Conservation (phyloP, 345 rosid genomes). For the Ceriops zippeliana region DNA sequence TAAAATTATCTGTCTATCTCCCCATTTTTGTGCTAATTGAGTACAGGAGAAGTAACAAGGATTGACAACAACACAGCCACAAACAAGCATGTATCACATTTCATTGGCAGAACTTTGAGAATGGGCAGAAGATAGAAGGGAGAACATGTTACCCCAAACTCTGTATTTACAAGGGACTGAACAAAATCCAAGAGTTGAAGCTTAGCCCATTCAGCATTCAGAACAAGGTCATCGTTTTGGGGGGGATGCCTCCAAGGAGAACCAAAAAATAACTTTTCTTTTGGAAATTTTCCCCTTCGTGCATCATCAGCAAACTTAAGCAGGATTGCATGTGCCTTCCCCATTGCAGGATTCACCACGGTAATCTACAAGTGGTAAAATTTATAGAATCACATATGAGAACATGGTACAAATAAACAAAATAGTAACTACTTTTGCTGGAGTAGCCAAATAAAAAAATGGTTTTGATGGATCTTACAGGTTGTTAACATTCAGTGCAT, state of each 20-base stretch:
- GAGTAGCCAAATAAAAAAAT: no score
- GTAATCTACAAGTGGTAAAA: constrained; percentile 40
- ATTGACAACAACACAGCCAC: no score
- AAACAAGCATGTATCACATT: neutral
- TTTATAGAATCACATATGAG: neutral
- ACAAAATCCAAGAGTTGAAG: constrained; percentile 92
- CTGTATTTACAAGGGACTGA: constrained; percentile 64
- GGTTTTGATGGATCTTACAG: neutral
- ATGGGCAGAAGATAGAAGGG: neutral
- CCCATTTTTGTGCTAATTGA: no score
- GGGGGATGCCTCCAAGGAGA: constrained; percentile 97
- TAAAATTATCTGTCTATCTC: no score
- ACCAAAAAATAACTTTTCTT: constrained; percentile 72
- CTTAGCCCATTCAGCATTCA: constrained; percentile 64
- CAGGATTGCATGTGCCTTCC: constrained; percentile 60
- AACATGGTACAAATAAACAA: no score
- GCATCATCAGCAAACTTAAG: constrained; percentile 71
- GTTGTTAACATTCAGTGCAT: neutral
- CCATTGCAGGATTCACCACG: constrained; percentile 92
- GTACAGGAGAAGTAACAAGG: no score
- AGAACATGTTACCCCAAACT: constrained; percentile 57
- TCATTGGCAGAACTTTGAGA: neutral
- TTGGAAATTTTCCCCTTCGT: constrained; percentile 53
- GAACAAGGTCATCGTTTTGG: constrained; percentile 34
- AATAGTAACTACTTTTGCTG: no score